A percentile compares a stretch with the other conserved stretches of the same genome.
Conservation (phyloP, 371 early-diverging fungal species). For the Syncephalastrum racemosum region DNA sequence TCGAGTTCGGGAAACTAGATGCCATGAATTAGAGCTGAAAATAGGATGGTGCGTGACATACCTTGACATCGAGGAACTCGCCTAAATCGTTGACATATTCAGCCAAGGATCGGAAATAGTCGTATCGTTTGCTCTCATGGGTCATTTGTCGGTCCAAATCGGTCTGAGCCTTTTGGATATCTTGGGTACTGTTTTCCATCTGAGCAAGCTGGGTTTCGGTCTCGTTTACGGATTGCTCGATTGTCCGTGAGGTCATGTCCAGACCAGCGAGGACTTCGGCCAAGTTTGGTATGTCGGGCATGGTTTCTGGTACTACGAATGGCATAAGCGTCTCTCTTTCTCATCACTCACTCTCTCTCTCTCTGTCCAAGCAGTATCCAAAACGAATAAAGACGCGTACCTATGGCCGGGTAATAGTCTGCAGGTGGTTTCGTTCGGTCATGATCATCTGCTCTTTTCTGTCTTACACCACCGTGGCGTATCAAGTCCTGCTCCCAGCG, state of each 20-base stretch:
- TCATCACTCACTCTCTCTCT: neutral
- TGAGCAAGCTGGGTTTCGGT: constrained; percentile 52
- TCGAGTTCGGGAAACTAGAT: constrained; percentile 63
- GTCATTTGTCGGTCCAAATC: constrained; percentile 49
- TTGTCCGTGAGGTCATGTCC: constrained; percentile 26
- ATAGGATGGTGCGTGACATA: constrained; percentile 11
- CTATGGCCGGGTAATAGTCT: constrained; percentile 36
- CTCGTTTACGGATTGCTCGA: constrained; percentile 36
- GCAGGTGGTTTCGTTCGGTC: constrained; percentile 27
- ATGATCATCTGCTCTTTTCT: constrained; percentile 22
- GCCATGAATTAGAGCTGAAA: too few relatives aligned
- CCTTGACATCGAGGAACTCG: constrained; percentile 72
- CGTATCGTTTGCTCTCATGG: constrained; percentile 54
- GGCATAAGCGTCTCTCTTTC: neutral
- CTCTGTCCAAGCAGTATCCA: neutral
- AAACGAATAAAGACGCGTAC: constrained; percentile 22
- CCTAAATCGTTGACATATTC: constrained; percentile 63
- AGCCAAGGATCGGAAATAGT: constrained; percentile 66
- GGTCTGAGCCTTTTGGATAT: constrained; percentile 24
- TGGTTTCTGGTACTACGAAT: constrained; percentile 51
- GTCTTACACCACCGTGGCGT: constrained; percentile 54
- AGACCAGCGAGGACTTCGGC: constrained; percentile 46
- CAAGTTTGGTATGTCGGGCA: constrained; percentile 46
- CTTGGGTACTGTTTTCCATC: constrained; percentile 42
- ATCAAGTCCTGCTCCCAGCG: constrained; percentile 73